Conservation (phyloP, 495 filamentous ascomycete species). For the Chaetomium cochliodes region DNA sequence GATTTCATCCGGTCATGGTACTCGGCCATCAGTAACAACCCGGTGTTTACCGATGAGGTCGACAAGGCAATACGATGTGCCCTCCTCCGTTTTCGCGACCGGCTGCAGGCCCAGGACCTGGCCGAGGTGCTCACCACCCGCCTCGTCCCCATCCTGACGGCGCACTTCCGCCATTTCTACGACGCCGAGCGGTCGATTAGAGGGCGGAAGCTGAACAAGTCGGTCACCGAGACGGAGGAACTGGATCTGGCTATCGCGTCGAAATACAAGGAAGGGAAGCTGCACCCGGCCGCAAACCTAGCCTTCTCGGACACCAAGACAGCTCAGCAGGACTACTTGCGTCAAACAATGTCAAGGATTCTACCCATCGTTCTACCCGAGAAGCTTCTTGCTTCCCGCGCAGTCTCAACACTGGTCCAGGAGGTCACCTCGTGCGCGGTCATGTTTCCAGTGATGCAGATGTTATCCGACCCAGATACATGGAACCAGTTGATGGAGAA, state of each 20-base stretch:
- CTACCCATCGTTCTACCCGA: conserved; percentile 75
- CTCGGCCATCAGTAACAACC: conserved; percentile 74
- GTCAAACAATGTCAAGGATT: conserved; percentile 64
- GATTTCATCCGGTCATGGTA: conserved; percentile 94
- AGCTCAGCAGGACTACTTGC: conserved; percentile 82
- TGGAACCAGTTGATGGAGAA: conserved; percentile 96
- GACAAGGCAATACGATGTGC: conserved; percentile 75
- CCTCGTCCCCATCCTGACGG: conserved; percentile 85
- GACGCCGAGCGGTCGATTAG: conserved; percentile 84
- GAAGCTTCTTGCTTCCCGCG: conserved; percentile 70
- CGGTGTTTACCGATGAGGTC: conserved; percentile 77
- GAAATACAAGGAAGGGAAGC: conserved; percentile 84
- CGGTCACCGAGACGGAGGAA: conserved; percentile 94
- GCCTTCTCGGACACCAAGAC: conserved; percentile 76
- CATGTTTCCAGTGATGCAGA: conserved; percentile 65
- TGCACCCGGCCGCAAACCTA: conserved; percentile 86
- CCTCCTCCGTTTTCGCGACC: conserved; percentile 65
- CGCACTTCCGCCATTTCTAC: conserved; percentile 86
- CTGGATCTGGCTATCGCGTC: conserved; percentile 88
- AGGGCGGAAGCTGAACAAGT: conserved; percentile 80
- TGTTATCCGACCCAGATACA: conserved; percentile 84
- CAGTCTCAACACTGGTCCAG: conserved; percentile 73
- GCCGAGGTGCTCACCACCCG: conserved; percentile 76
- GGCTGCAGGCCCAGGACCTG: conserved; percentile 69
- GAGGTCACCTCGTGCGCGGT: conserved; percentile 83